Evolutionary conservation across 108 stramenopile species (phyloP), one percentile per base, ranked within the genome.

Genomic region (Conticribra guillardii): DNA sequence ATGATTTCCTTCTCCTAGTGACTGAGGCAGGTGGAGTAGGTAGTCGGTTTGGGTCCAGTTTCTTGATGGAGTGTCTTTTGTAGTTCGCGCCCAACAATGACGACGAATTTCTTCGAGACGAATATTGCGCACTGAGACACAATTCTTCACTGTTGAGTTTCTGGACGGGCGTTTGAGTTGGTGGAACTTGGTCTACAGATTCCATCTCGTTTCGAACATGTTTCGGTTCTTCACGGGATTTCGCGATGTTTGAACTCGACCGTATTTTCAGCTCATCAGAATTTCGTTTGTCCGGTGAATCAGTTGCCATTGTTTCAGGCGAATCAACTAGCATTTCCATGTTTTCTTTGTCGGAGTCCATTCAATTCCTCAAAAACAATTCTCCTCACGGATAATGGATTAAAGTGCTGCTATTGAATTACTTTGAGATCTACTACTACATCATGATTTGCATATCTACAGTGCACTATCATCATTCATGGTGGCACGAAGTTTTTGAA

Each of bases 31-130:
- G 37, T 41, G 37, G 37, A 31, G 67, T 3, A 32, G 4, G 17
- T 71, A 56, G 60, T 78, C 74, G 15, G 54, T 54, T 22, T 68
- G 68, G 11, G 54, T 60, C n/a, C 34, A 58, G 28, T 70, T 65
- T 45, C 23, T 50, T 30, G 69, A 69, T 19, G 59, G 69, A 32
- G 70, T 55, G 58, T 67, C 60, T 49, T 57, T 48, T 41, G 11
- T 41, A 41, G 5, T 41, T 41, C 37, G 37, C 37, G 8, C 37
- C 37, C 37, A 41, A 41, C 37, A 41, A 41, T 11, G 11, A 41
- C 37, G 37, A 41, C 37, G 11, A 41, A 11, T 5, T 41, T 41
- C 8, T 41, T 5, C 37, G 8, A 41, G 8, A 41, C 11, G 37
- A 11, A 9, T 9, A 11, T 41, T 9, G 5, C 5, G 37, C 8